Conservation (phyloP, 169 alveolate genomes). For the Plasmodium chabaudi region DNA sequence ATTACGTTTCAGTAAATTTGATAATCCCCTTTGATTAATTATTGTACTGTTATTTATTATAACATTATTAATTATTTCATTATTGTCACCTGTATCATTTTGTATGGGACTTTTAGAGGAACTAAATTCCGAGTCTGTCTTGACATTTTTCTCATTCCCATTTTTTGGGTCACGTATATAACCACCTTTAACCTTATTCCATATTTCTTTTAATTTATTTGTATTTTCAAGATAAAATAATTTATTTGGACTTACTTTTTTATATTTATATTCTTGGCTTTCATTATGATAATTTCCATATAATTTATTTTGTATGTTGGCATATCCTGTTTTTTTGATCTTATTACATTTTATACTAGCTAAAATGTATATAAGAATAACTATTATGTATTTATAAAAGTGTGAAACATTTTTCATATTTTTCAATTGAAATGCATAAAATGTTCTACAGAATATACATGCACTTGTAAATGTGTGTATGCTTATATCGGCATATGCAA, state of each 20-base stretch:
- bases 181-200: slow-evolving; percentile 5
- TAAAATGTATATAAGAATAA: background rate
- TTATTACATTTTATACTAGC: background rate
- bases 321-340: background rate
- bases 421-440: slow-evolving; percentile 1
- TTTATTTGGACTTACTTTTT: slow-evolving; percentile 5
- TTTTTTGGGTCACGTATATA: too few relatives aligned
- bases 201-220: slow-evolving; percentile 54
- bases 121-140: too few relatives aligned
- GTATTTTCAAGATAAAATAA: slow-evolving; percentile 32
- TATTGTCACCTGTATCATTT: background rate
- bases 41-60: slow-evolving; percentile 49
- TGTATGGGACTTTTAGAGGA: too few relatives aligned
- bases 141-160: too few relatives aligned
- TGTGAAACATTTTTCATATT: slow-evolving; percentile 72
- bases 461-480: background rate
- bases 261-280: background rate
- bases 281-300: slow-evolving; percentile 6
- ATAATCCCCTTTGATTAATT: slow-evolving; percentile 10
- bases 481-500: background rate
- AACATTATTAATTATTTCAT: slow-evolving; percentile 33
- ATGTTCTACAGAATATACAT: background rate
- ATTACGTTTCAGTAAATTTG: slow-evolving; percentile 12
- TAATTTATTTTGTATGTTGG: background rate
- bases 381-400: slow-evolving; percentile 5